Base-by-base conservation (phyloP, 352 stramenopile species). In the Phytophthora citrophthora region DNA sequence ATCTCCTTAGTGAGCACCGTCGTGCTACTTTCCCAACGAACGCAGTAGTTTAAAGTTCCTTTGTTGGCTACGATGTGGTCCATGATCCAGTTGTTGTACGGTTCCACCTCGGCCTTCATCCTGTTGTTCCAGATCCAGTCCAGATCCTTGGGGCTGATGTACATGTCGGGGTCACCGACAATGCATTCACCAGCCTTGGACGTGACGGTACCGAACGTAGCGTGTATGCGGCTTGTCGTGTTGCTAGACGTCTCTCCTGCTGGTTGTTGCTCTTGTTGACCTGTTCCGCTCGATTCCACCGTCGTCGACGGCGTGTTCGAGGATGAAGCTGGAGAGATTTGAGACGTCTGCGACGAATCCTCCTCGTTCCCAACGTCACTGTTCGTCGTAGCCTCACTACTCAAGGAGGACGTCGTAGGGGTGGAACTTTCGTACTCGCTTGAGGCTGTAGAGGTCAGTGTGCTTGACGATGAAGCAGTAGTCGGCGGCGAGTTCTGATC, bases 11-110 rank as follows among this genome's bases (percentile, higher is more conserved):
- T 54, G 0, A 83, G 55, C 39, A 61, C 72, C 24, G 69, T 61
- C 4, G 50, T 70, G 41, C 60, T 77, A 51, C 26, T 29, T 29
- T 82, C 68, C 63, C 74, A 82, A 15, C 70, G 74, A 4, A 82
- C n/a, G 54, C 74, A 82, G 67, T 82, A 79, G 64, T 64, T 76
- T 16, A 82, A 41, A 7, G 68, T 41, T 1, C 64, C 64, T 1
- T 68, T 72, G 50, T 72, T 72, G 16, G n/a, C 31, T 18, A 65
- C 58, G 51, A 83, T 45, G 50, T 83, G 70, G 61, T 83, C 68
- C 18, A 72, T 50, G 32, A 67, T 61, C 32, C 41, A 67, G 41
- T 67, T 61, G 31, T 67, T 47, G 27, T 48, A 55, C 4, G 43
- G 4, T 13, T 11, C 24, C 18, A 51, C 57, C 0, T 65, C 50